Base-by-base conservation (phyloP, 495 filamentous ascomycete species). In the Trichoderma virens region DNA sequence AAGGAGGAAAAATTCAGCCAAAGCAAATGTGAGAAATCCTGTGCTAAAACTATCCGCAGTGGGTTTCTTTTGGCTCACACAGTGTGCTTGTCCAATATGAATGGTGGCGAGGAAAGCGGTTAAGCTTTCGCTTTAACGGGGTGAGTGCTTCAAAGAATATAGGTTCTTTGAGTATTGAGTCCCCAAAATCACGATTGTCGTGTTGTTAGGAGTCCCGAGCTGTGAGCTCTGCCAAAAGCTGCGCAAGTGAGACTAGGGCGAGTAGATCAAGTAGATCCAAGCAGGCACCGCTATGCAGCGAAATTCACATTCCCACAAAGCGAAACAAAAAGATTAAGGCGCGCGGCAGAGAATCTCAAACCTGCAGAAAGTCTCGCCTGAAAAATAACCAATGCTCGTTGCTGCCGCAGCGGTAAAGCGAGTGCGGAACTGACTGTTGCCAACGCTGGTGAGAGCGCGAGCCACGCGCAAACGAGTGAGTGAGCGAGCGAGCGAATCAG, bases 401-500 rank as follows among this genome's bases (percentile, higher is more conserved):
- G 62, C 28, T 18, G 43, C 43, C 30, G 64, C 27, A 54, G 61
- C 9, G 30, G 59, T 23, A 28, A 20, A 27, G 23, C 11, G 28
- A 25, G 28, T 60, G 59, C 59, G 41, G 38, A 38, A 54, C 60
- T 64, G 62, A 43, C 62, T 18, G 38, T 27, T 31, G 61, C 20
- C 38, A 47, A 16, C 8, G 28, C 38, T 41, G 61, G 41, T 18
- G 39, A 25, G 28, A 64, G 62, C 62, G 45, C 43, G 43, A 32
- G 62, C 28, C 38, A 34, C 28, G 45, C 62, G 28, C 18, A 47
- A 64, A 35, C 41, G 43, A 64, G 25, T 31, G 30, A 32, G 32
- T 59, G 27, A 41, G 63, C 27, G 45, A 47, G 32, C 27, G 20
- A 38, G 63, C 63, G 18, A 64, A 38, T 59, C 63, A 23, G 32